Evolutionary conservation across 495 filamentous ascomycete species (phyloP), one percentile per base, ranked within the genome.

Genomic region (Pseudomonodictys pantanalensis): DNA sequence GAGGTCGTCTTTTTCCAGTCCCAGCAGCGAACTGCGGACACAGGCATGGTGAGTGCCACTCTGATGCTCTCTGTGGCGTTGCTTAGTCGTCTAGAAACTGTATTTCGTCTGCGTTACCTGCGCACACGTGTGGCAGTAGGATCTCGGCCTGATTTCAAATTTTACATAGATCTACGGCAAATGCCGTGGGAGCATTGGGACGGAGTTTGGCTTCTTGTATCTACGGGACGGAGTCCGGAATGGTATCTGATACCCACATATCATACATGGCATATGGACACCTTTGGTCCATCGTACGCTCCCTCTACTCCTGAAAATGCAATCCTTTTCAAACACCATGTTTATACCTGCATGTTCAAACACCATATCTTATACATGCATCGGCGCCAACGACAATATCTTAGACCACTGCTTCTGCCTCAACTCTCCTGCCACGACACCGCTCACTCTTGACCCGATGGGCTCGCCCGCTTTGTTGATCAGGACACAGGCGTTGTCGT

Each of bases 1-100:
- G 89, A 97, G 73, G 88, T 90, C 1, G 95, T 98, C 42, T 98
- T 95, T 75, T 98, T 97, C 79, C 93, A 98, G 77, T 96, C 91
- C 38, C 93, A 97, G 71, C 92, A 97, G 77, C 86, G 95, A 68
- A 95, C 86, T 48, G 88, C 91, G 12, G 91, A 97, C 72, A 98
- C 95, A 8, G 95, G 95, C 73, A 98, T 98, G 93, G 93, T 97
- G 70, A 81, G 87, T 70, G 26, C 49, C 52, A 41, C 35, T 62
- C 26, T 28, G n/a, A 10, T 48, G 18, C 32, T 23, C 22, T 59
- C 38, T 38, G 29, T 7, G n/a, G 18, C n/a, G 20, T 59, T 55
- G 25, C 17, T 54, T 26, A 42, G 60, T 41, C 26, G 23, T 47
- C 24, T 48, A 97, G 92, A 96, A 92, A 91, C 82, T 98, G 11